phyloP scores from a whole-genome alignment of 2,329 filamentous ascomycete genomes.

The Fusarium sulawesiense region DNA sequence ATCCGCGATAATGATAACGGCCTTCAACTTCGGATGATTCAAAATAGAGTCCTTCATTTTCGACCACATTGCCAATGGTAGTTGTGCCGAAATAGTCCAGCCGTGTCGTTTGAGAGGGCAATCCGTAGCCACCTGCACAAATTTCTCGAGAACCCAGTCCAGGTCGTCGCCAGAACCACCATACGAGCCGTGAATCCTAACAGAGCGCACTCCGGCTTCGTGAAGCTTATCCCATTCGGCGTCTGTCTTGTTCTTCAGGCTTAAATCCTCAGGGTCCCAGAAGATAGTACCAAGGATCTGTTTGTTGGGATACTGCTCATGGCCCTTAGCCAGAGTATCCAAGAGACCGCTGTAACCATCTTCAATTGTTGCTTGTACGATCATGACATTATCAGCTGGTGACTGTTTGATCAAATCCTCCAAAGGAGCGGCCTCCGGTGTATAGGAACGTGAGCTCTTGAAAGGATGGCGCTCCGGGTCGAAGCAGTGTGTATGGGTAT shows the following conservation, averaged over 20 bases:
- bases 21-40: background rate
- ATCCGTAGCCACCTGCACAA: background rate
- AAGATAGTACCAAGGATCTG: background rate
- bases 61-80: constrained; percentile 3
- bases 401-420: background rate
- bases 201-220: background rate
- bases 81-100: constrained; percentile 5
- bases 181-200: constrained; percentile 6
- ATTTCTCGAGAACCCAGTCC: background rate
- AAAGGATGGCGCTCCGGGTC: background rate
- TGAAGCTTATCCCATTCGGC: background rate
- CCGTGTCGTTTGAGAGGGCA: background rate
- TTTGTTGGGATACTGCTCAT: background rate
- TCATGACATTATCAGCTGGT: background rate
- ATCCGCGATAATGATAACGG: background rate
- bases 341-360: background rate
- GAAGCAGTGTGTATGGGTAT: constrained; percentile 11
- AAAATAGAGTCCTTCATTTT: background rate
- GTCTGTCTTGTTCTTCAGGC: background rate
- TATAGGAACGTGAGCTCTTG: constrained; percentile 4
- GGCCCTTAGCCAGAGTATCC: background rate
- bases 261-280: background rate
- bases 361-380: constrained; percentile 14
- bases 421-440: background rate
- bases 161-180: background rate